Base-by-base conservation (phyloP, 2,329 filamentous ascomycete species). In the Aureobasidium sp. region DNA sequence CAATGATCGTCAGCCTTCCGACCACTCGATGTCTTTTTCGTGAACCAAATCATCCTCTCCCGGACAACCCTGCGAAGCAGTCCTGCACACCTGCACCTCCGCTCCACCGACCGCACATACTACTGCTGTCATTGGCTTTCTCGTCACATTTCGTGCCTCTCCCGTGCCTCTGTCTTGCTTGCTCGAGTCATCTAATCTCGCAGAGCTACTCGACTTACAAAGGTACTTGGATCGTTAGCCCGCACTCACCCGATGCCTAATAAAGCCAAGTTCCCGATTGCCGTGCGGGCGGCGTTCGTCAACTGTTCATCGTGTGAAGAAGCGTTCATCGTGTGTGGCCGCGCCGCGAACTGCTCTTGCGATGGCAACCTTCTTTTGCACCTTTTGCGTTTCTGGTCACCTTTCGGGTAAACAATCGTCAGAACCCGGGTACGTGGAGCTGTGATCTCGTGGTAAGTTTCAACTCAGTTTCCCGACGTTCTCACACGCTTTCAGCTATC, bases 231-330 rank as follows among this genome's bases (percentile, higher is more conserved):
- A 57, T 46, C 27, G 29, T 39, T 36, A n/a, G 17, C 46, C 53
- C 53, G 41, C 29, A 23, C 53, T 57, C 39, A 17, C 12, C 53
- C 53, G 41, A 29, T 32, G n/a, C 53, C 39, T 12, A 34, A 23
- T 17, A 46, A 36, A 46, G 39, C 29, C n/a, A 48, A 37, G 17
- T 58, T 12, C 10, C 42, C 42, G 55, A 29, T 20, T 48, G 46
- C 55, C 55, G 55, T 23, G 42, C 53, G 55, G 55, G 23, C n/a
- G 55, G 55, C 55, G 55, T 58, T 57, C 53, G 26, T 46, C 53
- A 17, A 26, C 23, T 27, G 52, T 42, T 42, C 36, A 44, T 56
- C 39, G 37, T 32, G 29, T 27, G 32, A 20, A 20, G 20, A 20
- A 10, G 20, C 36, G 50, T 53, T 39, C 34, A 41, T 29, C 36